Evolutionary conservation across 441 rosid species (phyloP), one percentile per base, ranked within the genome.

Genomic region (Populus hybrid): DNA sequence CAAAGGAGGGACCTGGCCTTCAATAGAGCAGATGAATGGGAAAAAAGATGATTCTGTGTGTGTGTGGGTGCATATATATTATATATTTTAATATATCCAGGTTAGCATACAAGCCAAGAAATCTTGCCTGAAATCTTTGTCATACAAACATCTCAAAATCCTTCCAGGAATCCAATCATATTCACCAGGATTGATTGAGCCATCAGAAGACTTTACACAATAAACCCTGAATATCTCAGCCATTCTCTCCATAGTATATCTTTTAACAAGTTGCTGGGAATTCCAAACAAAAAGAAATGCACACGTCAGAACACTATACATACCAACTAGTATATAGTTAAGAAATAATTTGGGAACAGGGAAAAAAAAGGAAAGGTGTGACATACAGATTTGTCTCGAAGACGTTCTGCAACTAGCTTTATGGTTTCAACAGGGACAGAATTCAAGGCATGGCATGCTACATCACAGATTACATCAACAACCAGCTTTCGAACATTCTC

Each of bases 81-180:
- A n/a, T n/a, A n/a, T n/a, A n/a, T n/a, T n/a, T n/a, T n/a, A n/a
- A n/a, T n/a, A n/a, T n/a, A n/a, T n/a, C n/a, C n/a, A n/a, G n/a
- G n/a, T n/a, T n/a, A n/a, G n/a, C n/a, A n/a, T n/a, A n/a, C n/a
- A n/a, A n/a, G n/a, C n/a, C n/a, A n/a, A n/a, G n/a, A n/a, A n/a
- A n/a, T n/a, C n/a, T n/a, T n/a, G n/a, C n/a, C n/a, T n/a, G n/a
- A n/a, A n/a, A n/a, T n/a, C n/a, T n/a, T n/a, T n/a, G n/a, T n/a
- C n/a, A n/a, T n/a, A n/a, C n/a, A n/a, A n/a, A n/a, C n/a, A n/a
- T n/a, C n/a, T n/a, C n/a, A n/a, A n/a, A n/a, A n/a, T n/a, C n/a
- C n/a, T n/a, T 83, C 94, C 99, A 79, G 99, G 99, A 83, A 97
- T 92, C 99, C 99, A 97, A 82, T 93, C 96, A 86, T 84, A 93